A percentile compares a stretch with the other conserved stretches of the same genome.
These are phyloP conservation scores for Lentinula sp. DNA, from an alignment of 768 basidiomycete species.

Conservation along the genomic window DNA sequence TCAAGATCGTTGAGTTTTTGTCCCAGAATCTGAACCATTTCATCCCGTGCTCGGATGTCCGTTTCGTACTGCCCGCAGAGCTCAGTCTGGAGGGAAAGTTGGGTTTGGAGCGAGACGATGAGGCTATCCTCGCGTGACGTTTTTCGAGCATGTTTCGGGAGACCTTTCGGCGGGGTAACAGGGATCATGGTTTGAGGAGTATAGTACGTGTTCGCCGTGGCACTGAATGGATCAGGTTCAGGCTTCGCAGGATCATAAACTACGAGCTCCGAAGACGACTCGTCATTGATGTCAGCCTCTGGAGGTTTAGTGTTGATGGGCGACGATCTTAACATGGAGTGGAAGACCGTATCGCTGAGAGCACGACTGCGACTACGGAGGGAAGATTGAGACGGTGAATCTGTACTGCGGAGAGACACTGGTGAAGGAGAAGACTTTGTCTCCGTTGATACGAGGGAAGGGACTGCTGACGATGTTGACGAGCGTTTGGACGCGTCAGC, in stretches of 20 bases:
- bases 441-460: conserved; percentile 7
- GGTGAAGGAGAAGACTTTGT: conserved; percentile 22
- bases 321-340: conserved; percentile 43
- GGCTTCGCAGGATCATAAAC: conserved; percentile 30
- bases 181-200: conserved; percentile 72
- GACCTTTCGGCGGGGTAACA: conserved; percentile 50
- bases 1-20: conserved; percentile 49
- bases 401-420: conserved; percentile 15
- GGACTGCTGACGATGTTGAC: conserved; percentile 11
- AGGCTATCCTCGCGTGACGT: conserved; percentile 67
- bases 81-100: conserved; percentile 70
- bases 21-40: conserved; percentile 57
- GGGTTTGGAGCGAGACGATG: conserved; percentile 69
- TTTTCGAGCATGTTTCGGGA: conserved; percentile 40
- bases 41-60: conserved; percentile 68
- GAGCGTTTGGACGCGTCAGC: conserved; percentile 17
- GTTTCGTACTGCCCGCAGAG: conserved; percentile 71
- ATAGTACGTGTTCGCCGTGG: conserved; percentile 70
- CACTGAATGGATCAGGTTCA: conserved; percentile 71
- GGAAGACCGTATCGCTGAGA: conserved; percentile 60
- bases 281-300: conserved; percentile 63
- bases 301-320: conserved; percentile 28
- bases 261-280: conserved; percentile 39
- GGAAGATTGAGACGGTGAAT: conserved; percentile 20
- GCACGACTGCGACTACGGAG: conserved; percentile 43